Evolutionary conservation across 495 filamentous ascomycete species (phyloP).

Genomic region (Aspergillus steynii): DNA sequence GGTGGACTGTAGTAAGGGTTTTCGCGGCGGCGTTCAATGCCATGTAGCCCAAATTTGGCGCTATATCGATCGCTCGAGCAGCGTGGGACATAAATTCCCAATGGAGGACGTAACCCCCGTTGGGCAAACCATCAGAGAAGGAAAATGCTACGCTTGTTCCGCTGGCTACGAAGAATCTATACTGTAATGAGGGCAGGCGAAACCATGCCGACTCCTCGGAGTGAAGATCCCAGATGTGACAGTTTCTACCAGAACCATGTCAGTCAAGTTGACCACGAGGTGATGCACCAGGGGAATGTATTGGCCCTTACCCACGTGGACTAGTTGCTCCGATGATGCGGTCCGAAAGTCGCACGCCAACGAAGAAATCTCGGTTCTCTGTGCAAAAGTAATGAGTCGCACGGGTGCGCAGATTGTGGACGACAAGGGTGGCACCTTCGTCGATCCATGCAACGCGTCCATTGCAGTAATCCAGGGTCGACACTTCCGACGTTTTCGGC

Average conservation of each 20-base stretch:
- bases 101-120: constrained; percentile 21
- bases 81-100: constrained; percentile 23
- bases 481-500: neutral
- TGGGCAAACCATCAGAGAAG: neutral
- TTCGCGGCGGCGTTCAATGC: constrained; percentile 9
- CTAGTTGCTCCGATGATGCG: constrained; percentile 27
- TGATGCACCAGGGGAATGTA: neutral
- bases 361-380: constrained; percentile 30
- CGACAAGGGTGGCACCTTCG: constrained; percentile 7
- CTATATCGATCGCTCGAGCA: constrained; percentile 17
- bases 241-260: constrained; percentile 19
- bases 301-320: constrained; percentile 24
- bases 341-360: constrained; percentile 20
- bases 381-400: constrained; percentile 23
- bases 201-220: constrained; percentile 23
- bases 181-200: constrained; percentile 22
- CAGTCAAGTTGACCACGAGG: neutral
- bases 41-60: constrained; percentile 12
- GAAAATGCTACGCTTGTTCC: constrained; percentile 24
- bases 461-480: constrained; percentile 23
- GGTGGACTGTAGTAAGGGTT: constrained; percentile 14
- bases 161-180: constrained; percentile 13
- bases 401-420: constrained; percentile 19
- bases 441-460: constrained; percentile 29
- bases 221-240: constrained; percentile 32